A percentile compares a stretch with the other conserved stretches of the same genome.
These are phyloP conservation scores for Leavenworthia alabamica DNA, from an alignment of 345 rosid species.

Conservation along the genomic window DNA sequence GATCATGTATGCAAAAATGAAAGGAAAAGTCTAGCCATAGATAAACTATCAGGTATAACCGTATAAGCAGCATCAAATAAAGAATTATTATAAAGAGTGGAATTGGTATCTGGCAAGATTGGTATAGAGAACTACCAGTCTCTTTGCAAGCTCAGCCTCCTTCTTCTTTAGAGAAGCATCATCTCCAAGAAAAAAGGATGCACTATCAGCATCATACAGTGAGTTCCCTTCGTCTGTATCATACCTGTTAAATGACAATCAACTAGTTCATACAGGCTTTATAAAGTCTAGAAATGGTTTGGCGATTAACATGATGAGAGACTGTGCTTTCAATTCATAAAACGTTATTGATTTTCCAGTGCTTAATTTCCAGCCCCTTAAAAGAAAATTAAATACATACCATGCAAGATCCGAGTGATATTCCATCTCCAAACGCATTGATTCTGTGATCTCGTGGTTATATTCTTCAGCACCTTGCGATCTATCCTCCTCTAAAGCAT, in stretches of 20 bases:
- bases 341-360: neutral
- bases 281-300: neutral
- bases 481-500: constrained; percentile 47
- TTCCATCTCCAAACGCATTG: constrained; percentile 79
- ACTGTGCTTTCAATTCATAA: neutral
- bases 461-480: constrained; percentile 41
- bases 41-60: neutral
- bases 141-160: constrained; percentile 83
- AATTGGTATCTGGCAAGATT: too few relatives aligned
- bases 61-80: neutral
- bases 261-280: neutral
- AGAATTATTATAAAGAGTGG: neutral
- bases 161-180: constrained; percentile 80
- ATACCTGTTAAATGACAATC: constrained; percentile 46
- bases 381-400: constrained; percentile 34
- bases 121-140: constrained; percentile 47
- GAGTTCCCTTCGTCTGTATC: constrained; percentile 87
- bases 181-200: constrained; percentile 79
- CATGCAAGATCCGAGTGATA: constrained; percentile 79
- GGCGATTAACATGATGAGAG: neutral
- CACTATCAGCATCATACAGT: constrained; percentile 63
- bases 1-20: neutral
- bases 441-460: constrained; percentile 65
- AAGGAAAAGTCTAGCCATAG: neutral
- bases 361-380: neutral